Conservation (phyloP, 2,329 filamentous ascomycete genomes). For the Sclerotiophoma versabilis region DNA sequence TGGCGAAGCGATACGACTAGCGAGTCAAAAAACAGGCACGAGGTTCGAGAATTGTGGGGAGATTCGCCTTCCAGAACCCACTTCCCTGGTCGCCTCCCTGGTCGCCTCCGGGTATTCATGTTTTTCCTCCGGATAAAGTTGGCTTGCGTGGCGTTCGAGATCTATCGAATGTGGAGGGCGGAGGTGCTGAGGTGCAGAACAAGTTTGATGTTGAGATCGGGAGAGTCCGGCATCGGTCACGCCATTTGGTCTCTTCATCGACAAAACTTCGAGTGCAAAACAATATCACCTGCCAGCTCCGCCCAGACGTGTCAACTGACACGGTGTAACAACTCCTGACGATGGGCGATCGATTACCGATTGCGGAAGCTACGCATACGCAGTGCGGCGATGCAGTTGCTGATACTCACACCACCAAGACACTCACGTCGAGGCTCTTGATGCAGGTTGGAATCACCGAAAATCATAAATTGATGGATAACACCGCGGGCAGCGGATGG, state of each 20-base stretch:
- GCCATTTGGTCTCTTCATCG: slow-evolving; percentile 8
- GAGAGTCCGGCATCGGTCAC: slow-evolving; percentile 18
- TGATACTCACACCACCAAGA: slow-evolving; percentile 16
- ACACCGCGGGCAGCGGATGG: neutral
- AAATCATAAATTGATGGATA: neutral
- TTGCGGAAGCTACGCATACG: slow-evolving; percentile 3
- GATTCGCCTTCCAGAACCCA: slow-evolving; percentile 23
- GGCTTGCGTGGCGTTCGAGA: slow-evolving; percentile 16
- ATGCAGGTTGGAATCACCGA: neutral
- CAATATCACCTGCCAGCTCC: slow-evolving; percentile 10
- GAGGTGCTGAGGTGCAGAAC: slow-evolving; percentile 12
- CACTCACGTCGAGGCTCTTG: neutral
- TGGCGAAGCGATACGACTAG: slow-evolving; percentile 17
- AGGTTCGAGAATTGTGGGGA: slow-evolving; percentile 20
- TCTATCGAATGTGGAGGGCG: slow-evolving; percentile 16
- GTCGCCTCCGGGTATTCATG: slow-evolving; percentile 16
- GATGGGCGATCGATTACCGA: slow-evolving; percentile 1
- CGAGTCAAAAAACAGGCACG: slow-evolving; percentile 22
- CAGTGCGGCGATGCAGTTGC: neutral
- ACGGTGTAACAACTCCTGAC: slow-evolving; percentile 1
- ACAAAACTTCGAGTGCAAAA: slow-evolving; percentile 11
- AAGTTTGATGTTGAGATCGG: slow-evolving; percentile 21
- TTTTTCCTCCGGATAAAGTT: slow-evolving; percentile 18
- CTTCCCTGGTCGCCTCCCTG: slow-evolving; percentile 17
- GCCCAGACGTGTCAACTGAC: slow-evolving; percentile 11